A percentile compares a stretch with the other conserved stretches of the same genome.
These are phyloP conservation scores for Nannizziopsis barbatae DNA, from an alignment of 2,329 filamentous ascomycete genomes.

Conservation along the genomic window DNA sequence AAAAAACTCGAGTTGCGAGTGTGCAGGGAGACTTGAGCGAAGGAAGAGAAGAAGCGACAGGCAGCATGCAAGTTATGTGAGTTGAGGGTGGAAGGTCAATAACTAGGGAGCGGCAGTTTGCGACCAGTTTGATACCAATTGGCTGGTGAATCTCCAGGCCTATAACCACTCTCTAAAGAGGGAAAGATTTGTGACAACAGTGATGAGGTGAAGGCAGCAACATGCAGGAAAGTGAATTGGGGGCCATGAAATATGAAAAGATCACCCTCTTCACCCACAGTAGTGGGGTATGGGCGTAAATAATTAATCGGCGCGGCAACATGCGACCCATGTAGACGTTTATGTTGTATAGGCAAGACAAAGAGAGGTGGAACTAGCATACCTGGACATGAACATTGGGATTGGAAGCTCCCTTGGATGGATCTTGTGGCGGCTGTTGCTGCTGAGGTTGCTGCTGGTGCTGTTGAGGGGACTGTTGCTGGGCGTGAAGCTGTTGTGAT, in stretches of 20 bases:
- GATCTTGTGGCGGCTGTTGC: constrained; percentile 6
- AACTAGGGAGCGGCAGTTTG: not conserved
- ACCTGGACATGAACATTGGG: constrained; percentile 9
- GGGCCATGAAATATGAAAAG: no score
- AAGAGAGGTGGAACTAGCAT: constrained; percentile 1
- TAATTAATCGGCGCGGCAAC: not conserved
- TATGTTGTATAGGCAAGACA: not conserved
- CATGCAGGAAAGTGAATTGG: no score
- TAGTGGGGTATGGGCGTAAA: no score
- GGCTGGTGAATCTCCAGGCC: no score
- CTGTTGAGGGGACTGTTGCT: not conserved
- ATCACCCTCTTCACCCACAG: no score
- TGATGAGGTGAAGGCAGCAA: no score
- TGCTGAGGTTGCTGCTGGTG: constrained; percentile 10
- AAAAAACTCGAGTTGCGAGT: not conserved
- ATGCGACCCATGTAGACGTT: not conserved
- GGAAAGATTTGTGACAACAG: no score
- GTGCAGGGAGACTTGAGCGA: not conserved
- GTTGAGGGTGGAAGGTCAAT: no score
- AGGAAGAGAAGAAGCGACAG: not conserved
- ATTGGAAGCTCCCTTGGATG: constrained; percentile 3
- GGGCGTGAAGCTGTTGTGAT: not conserved
- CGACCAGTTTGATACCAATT: no score
- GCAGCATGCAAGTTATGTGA: not conserved
- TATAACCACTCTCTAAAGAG: no score